These are phyloP conservation scores for Stellera chamaejasme DNA, from an alignment of 345 rosid species.

Conservation along the genomic window DNA sequence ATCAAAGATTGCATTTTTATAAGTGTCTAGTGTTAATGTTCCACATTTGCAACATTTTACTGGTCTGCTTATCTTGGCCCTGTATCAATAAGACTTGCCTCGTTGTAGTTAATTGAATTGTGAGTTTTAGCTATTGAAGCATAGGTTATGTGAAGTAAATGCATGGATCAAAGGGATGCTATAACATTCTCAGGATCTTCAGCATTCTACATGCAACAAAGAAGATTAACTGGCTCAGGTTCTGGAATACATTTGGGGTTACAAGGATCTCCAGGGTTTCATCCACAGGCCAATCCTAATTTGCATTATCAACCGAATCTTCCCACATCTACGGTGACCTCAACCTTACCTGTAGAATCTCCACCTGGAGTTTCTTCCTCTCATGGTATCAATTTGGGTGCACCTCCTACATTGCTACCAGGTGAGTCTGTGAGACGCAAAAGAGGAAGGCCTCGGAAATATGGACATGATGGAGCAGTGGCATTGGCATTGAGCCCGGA, in stretches of 20 bases:
- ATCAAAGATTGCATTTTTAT: not conserved
- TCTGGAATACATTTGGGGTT: slow-evolving; percentile 48
- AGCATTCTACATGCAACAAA: slow-evolving; percentile 73
- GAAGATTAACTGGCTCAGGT: slow-evolving; percentile 64
- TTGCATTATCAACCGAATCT: slow-evolving; percentile 54
- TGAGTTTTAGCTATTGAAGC: slow-evolving; percentile 21
- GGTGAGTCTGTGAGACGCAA: slow-evolving; percentile 62
- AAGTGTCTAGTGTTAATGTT: too few species aligned
- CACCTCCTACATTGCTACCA: slow-evolving; percentile 31
- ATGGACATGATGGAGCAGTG: slow-evolving; percentile 71
- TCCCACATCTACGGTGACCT: slow-evolving; percentile 20
- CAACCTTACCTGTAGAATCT: slow-evolving; percentile 47
- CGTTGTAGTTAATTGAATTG: slow-evolving; percentile 7
- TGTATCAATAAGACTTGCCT: not conserved
- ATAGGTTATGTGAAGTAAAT: slow-evolving; percentile 35
- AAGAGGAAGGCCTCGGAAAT: slow-evolving; percentile 91
- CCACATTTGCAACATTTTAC: too few species aligned
- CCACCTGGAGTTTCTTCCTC: slow-evolving; percentile 35
- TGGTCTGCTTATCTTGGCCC: too few species aligned
- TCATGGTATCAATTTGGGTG: slow-evolving; percentile 48
- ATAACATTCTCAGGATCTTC: slow-evolving; percentile 71
- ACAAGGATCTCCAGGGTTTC: slow-evolving; percentile 57
- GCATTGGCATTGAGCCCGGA: slow-evolving; percentile 79
- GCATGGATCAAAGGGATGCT: slow-evolving; percentile 97
- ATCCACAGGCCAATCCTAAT: slow-evolving; percentile 36